These are phyloP conservation scores for Escovopsis sp. DNA, from an alignment of 2,329 filamentous ascomycete species.

Conservation along the genomic window DNA sequence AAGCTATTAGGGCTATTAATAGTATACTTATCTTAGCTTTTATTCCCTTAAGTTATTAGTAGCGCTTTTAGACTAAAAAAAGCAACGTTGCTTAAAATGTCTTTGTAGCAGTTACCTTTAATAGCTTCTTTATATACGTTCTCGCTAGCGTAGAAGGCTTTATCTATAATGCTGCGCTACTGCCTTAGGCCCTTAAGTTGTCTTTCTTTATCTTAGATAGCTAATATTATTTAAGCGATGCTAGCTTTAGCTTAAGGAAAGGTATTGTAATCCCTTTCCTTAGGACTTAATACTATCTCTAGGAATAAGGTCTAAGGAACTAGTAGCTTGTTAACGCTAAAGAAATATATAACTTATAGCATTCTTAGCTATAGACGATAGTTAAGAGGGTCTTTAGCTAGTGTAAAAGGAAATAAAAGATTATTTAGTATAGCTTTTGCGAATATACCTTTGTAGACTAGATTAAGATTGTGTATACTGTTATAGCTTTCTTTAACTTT, in stretches of 20 bases:
- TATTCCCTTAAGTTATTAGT: neutral
- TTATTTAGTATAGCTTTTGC: too few species aligned
- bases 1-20: neutral
- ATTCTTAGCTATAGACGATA: neutral
- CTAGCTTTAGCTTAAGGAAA: neutral
- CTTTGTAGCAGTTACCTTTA: neutral
- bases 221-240: neutral
- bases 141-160: neutral
- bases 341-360: neutral
- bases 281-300: neutral
- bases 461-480: too few species aligned
- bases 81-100: neutral
- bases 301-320: neutral
- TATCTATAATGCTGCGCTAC: neutral
- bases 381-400: neutral
- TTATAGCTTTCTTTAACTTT: too few species aligned
- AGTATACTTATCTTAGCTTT: neutral
- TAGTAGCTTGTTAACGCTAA: too few species aligned
- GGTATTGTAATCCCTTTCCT: neutral
- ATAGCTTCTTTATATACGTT: neutral
- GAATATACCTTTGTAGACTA: too few species aligned
- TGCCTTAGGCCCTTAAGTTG: neutral
- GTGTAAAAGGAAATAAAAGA: neutral
- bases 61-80: neutral
- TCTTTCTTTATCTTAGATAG: neutral